These are phyloP conservation scores for Schoenoplectus triqueter DNA, from an alignment of 202 grass and related monocot species.

Conservation along the genomic window DNA sequence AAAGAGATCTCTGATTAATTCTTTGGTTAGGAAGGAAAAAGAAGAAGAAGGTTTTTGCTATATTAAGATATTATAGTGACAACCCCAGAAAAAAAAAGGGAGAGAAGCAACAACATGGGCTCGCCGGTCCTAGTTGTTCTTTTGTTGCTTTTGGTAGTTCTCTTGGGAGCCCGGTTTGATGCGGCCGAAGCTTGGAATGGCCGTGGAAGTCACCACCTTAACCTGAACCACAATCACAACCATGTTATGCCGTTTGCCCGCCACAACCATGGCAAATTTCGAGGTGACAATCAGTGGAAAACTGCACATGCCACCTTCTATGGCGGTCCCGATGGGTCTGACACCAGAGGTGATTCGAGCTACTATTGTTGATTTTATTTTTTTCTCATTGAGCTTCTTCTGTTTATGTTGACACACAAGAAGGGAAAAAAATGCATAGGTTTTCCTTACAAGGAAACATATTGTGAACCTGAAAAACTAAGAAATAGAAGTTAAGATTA, in stretches of 20 bases:
- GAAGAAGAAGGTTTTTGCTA: neutral
- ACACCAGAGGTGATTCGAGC: slow-evolving; percentile 45
- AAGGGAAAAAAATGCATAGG: neutral
- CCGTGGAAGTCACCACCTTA: neutral
- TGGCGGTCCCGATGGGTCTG: slow-evolving; percentile 66
- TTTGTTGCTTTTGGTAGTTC: slow-evolving; percentile 28
- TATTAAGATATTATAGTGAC: slow-evolving; percentile 36
- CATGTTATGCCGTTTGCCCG: slow-evolving; percentile 15
- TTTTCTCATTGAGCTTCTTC: neutral
- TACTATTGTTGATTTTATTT: neutral
- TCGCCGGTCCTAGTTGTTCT: slow-evolving; percentile 35
- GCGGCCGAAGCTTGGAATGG: slow-evolving; percentile 17
- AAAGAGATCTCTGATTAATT: slow-evolving; percentile 1
- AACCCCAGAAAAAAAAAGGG: slow-evolving; percentile 34
- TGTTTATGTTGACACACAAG: neutral
- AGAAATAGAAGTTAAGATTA: neutral
- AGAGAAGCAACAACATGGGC: slow-evolving; percentile 36
- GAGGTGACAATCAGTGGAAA: slow-evolving; percentile 40
- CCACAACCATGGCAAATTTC: slow-evolving; percentile 60
- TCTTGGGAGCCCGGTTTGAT: neutral
- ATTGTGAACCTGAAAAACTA: neutral
- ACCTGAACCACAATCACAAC: slow-evolving; percentile 9
- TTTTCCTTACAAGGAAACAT: neutral
- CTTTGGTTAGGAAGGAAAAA: slow-evolving; percentile 19
- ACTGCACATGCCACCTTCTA: slow-evolving; percentile 86